Conservation (phyloP, 345 rosid genomes). For the Salix exigua region DNA sequence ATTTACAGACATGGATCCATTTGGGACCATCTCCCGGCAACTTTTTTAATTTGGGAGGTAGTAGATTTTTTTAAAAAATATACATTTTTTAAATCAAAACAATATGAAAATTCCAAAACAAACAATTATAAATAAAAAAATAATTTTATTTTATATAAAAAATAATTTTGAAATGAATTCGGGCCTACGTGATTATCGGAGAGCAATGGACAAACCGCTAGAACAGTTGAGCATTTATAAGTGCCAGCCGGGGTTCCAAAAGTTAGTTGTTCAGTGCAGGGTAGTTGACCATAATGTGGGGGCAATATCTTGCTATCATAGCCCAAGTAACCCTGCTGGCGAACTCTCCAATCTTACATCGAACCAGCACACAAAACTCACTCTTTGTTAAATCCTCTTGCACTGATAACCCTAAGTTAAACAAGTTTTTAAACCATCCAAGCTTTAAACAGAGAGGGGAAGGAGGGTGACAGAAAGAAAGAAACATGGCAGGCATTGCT, state of each 20-base stretch:
- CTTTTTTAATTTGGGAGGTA: too few species aligned
- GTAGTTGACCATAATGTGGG: slow-evolving; percentile 31
- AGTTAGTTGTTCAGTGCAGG: slow-evolving; percentile 10
- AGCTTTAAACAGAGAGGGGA: background rate
- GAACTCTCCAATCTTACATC: slow-evolving; percentile 24
- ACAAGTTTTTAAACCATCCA: background rate
- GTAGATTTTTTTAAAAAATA: too few species aligned
- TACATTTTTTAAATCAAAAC: too few species aligned
- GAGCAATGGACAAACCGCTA: background rate
- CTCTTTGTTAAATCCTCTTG: slow-evolving; percentile 21
- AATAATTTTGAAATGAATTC: too few species aligned
- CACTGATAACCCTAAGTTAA: slow-evolving; percentile 34
- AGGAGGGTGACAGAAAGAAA: background rate
- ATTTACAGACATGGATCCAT: too few species aligned
- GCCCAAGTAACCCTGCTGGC: slow-evolving; percentile 25
- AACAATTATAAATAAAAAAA: too few species aligned
- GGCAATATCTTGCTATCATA: slow-evolving; percentile 12
- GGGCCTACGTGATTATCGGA: background rate
- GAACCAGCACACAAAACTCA: slow-evolving; percentile 7
- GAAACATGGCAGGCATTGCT: slow-evolving; percentile 41
- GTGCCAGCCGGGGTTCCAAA: background rate
- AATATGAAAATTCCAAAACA: too few species aligned
- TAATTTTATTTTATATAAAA: too few species aligned
- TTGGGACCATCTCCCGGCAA: too few species aligned
- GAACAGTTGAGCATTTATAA: background rate